A percentile compares a stretch with the other conserved stretches of the same genome.
Evolutionary conservation across 371 early-diverging fungal genomes (phyloP).

Genomic region (Rhizopus stolonifer): DNA sequence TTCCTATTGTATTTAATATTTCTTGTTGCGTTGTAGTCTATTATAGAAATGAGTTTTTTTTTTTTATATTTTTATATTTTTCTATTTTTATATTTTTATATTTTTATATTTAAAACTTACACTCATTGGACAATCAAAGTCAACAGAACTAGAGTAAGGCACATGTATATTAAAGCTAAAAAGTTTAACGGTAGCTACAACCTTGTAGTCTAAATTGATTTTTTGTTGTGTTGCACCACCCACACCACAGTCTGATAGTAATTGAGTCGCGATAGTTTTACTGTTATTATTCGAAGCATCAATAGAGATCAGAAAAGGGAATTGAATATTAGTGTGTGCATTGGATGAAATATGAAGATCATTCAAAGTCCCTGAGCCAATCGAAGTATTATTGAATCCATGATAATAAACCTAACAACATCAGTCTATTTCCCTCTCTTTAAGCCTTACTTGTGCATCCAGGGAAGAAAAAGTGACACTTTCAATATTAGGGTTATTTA

Average conservation of each 20-base stretch:
- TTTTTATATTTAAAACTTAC: conserved; percentile 20
- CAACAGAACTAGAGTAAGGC: conserved; percentile 35
- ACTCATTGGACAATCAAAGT: conserved; percentile 38
- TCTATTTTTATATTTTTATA: too few species aligned
- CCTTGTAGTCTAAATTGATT: conserved; percentile 53
- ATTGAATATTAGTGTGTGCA: conserved; percentile 40
- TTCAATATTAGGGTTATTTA: conserved; percentile 58
- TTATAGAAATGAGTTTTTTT: too few species aligned
- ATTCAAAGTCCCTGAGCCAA: conserved; percentile 51
- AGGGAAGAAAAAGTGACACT: conserved; percentile 56
- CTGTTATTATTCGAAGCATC: conserved; percentile 22
- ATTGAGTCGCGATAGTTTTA: conserved; percentile 38
- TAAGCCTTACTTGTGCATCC: conserved; percentile 46
- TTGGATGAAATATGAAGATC: conserved; percentile 49
- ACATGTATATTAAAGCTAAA: conserved; percentile 50
- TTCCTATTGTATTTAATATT: too few species aligned
- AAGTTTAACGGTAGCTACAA: conserved; percentile 49
- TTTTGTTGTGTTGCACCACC: conserved; percentile 22
- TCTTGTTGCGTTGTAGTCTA: too few species aligned
- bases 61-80: too few species aligned
- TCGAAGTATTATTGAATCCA: conserved; percentile 26
- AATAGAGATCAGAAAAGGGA: conserved; percentile 48
- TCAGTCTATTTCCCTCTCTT: not conserved
- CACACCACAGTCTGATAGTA: conserved; percentile 49
- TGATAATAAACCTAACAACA: conserved; percentile 53